Conservation (phyloP, 257 asterid species). For the Agastache rugosa region DNA sequence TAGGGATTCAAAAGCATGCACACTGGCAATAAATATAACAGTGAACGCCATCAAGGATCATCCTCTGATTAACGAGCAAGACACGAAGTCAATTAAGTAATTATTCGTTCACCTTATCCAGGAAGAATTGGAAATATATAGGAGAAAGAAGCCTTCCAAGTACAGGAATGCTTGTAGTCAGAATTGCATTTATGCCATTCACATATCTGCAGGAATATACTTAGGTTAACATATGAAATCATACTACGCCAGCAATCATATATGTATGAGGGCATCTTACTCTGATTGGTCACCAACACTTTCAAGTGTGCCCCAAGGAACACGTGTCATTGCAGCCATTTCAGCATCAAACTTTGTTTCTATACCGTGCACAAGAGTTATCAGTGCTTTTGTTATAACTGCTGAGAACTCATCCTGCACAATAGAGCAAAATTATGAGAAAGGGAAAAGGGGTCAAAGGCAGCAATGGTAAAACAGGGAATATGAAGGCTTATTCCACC, state of each 20-base stretch:
- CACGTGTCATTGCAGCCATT: slow-evolving; percentile 99
- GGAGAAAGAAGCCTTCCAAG: slow-evolving; percentile 96
- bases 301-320: slow-evolving; percentile 97
- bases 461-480: neutral
- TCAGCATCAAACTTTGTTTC: slow-evolving; percentile 94
- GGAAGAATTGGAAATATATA: slow-evolving; percentile 90
- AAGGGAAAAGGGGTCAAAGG: neutral
- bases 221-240: slow-evolving; percentile 36
- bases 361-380: slow-evolving; percentile 91
- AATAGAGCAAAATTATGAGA: slow-evolving; percentile 29
- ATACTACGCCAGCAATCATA: slow-evolving; percentile 19
- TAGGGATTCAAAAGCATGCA: neutral
- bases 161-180: slow-evolving; percentile 87
- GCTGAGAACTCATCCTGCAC: slow-evolving; percentile 98
- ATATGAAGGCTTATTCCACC: slow-evolving; percentile 52
- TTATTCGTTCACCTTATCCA: slow-evolving; percentile 67
- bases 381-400: slow-evolving; percentile 86
- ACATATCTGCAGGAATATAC: slow-evolving; percentile 80
- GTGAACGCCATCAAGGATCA: slow-evolving; percentile 22
- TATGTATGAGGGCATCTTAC: slow-evolving; percentile 54
- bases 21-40: slow-evolving; percentile 17
- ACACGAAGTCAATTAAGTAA: slow-evolving; percentile 6
- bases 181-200: slow-evolving; percentile 80
- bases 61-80: slow-evolving; percentile 10
- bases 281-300: slow-evolving; percentile 99